These are phyloP conservation scores for Xylariales sp. DNA, from an alignment of 2,329 filamentous ascomycete species.

Conservation along the genomic window DNA sequence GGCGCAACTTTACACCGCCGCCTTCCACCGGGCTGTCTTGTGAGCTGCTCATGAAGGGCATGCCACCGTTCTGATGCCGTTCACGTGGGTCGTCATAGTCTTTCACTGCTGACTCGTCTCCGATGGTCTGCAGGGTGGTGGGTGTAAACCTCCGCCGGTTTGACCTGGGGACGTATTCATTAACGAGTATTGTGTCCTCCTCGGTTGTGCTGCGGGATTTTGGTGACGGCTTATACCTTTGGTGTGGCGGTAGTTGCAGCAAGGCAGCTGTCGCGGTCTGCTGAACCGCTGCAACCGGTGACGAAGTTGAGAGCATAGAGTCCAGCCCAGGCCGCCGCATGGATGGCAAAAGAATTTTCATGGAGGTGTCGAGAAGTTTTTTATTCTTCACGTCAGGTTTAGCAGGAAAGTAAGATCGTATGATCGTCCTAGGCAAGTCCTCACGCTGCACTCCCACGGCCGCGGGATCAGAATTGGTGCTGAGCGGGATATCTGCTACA, in stretches of 20 bases:
- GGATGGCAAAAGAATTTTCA: too few relatives aligned
- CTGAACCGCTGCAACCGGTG: too few relatives aligned
- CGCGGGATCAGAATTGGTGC: conserved; percentile 48
- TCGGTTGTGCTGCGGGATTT: too few relatives aligned
- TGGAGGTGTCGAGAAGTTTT: conserved; percentile 55
- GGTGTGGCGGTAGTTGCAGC: too few relatives aligned
- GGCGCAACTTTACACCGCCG: too few relatives aligned
- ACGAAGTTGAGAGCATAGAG: too few relatives aligned
- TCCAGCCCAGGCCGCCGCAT: too few relatives aligned
- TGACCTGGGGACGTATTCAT: background rate
- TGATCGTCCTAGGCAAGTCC: conserved; percentile 74
- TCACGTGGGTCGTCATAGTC: background rate
- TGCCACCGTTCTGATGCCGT: background rate
- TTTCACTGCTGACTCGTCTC: background rate
- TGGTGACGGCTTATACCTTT: too few relatives aligned
- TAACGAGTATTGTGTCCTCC: too few relatives aligned
- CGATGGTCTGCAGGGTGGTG: conserved; percentile 1
- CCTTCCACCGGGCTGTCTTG: background rate
- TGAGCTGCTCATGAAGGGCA: background rate
- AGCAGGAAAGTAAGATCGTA: conserved; percentile 66
- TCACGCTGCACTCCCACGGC: conserved; percentile 63
- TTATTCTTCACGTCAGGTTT: conserved; percentile 51
- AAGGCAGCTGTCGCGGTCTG: too few relatives aligned
- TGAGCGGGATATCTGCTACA: conserved; percentile 66
- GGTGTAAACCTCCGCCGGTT: background rate